phyloP scores from a whole-genome alignment of 148 eudicot genomes.

The Heliosperma pusillum region DNA sequence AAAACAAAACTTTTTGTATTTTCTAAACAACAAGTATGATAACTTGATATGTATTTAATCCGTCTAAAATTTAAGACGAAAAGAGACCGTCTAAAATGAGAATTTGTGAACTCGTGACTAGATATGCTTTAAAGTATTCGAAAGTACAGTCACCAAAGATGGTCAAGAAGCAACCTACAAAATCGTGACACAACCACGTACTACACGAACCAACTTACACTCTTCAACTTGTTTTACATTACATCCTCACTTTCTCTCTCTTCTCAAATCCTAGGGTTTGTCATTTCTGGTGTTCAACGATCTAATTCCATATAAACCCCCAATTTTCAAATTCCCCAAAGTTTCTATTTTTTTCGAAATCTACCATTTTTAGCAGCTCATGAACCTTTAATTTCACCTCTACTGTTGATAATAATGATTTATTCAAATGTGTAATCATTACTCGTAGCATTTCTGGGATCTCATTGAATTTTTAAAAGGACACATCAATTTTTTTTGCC shows the following conservation, averaged over 20 bases:
- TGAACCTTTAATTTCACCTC: background rate
- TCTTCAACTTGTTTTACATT: no score
- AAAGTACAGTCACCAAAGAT: no score
- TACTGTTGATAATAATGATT: background rate
- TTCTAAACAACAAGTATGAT: no score
- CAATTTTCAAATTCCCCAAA: slow-evolving; percentile 14
- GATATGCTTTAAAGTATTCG: no score
- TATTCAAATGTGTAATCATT: background rate
- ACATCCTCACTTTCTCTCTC: slow-evolving; percentile 2
- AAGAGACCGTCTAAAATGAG: no score
- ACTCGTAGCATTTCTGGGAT: slow-evolving; percentile 20
- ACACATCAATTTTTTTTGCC: background rate
- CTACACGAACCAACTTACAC: background rate
- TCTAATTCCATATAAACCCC: slow-evolving; percentile 8
- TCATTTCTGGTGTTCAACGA: background rate
- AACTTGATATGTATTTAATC: no score
- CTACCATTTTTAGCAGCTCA: background rate
- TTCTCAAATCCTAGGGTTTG: slow-evolving; percentile 27
- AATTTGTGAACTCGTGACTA: no score
- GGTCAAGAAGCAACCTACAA: background rate
- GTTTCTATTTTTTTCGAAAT: slow-evolving; percentile 15
- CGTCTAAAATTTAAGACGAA: no score
- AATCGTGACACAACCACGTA: background rate
- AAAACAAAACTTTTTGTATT: no score
- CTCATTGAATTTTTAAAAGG: slow-evolving; percentile 11